Evolutionary conservation across 495 filamentous ascomycete species (phyloP).

Genomic region (Penicillium parvum): DNA sequence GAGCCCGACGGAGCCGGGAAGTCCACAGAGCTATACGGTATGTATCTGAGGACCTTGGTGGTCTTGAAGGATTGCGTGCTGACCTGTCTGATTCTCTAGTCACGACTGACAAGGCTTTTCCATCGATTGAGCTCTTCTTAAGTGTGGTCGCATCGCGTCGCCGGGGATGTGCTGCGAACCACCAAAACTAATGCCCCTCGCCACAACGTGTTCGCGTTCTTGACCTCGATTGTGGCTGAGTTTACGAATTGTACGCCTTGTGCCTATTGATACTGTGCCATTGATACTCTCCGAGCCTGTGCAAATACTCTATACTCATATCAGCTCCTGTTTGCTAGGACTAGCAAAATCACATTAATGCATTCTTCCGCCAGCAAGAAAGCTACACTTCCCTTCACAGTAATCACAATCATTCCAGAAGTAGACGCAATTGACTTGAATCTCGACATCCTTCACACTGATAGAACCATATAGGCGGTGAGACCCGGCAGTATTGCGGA

Average conservation of each 20-base stretch:
- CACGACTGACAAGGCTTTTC: constrained; percentile 25
- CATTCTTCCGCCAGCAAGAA: too few relatives aligned
- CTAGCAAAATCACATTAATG: too few relatives aligned
- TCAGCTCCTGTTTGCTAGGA: too few relatives aligned
- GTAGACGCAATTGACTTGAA: too few relatives aligned
- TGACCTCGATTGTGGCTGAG: not conserved
- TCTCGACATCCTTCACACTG: too few relatives aligned
- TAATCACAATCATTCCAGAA: too few relatives aligned
- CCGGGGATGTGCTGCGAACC: not conserved
- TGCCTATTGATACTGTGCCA: constrained; percentile 17
- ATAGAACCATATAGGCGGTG: constrained; percentile 23
- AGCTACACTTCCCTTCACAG: not conserved
- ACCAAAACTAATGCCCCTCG: not conserved
- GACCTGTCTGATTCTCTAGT: constrained; percentile 4
- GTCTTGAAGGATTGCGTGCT: not conserved
- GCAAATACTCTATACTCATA: constrained; percentile 1
- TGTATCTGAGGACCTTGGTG: constrained; percentile 3
- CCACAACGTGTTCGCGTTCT: too few relatives aligned
- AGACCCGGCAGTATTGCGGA: constrained; percentile 30
- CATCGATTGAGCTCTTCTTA: constrained; percentile 24
- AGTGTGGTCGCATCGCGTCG: not conserved
- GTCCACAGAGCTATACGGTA: constrained; percentile 25
- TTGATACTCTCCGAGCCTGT: not conserved
- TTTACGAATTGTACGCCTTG: constrained; percentile 28
- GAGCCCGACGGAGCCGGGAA: constrained; percentile 11